Conservation (phyloP, 768 basidiomycete genomes). For the Amanita inopinata region DNA sequence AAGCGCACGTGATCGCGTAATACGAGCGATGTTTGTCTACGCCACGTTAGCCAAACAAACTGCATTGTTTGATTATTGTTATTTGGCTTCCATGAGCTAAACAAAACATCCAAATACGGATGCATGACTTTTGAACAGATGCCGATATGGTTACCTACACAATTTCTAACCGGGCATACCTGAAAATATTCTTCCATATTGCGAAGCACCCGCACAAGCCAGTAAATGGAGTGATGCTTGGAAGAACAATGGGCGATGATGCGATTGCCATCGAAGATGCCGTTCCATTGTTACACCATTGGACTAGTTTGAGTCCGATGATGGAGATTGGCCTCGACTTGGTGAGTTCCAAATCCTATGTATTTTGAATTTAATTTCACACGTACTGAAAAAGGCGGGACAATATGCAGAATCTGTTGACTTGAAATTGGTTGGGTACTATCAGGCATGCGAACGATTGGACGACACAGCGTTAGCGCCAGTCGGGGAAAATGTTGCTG, state of each 20-base stretch:
- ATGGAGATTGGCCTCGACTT: conserved; percentile 80
- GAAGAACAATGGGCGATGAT: conserved; percentile 25
- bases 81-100: too few species aligned
- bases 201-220: conserved; percentile 68
- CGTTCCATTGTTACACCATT: conserved; percentile 74
- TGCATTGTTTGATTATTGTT: neutral
- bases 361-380: conserved; percentile 3
- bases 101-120: too few species aligned
- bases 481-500: conserved; percentile 54
- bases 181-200: conserved; percentile 70
- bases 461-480: conserved; percentile 54
- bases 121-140: too few species aligned
- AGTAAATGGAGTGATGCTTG: conserved; percentile 76
- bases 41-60: neutral
- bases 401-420: conserved; percentile 47
- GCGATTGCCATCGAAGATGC: conserved; percentile 49
- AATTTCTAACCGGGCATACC: conserved; percentile 52
- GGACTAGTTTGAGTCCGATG: conserved; percentile 77
- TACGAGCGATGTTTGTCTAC: neutral
- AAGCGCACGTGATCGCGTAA: neutral
- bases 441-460: conserved; percentile 60
- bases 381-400: conserved; percentile 33
- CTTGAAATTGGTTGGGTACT: conserved; percentile 59
- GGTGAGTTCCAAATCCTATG: conserved; percentile 28
- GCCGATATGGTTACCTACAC: conserved; percentile 30